Base-by-base conservation (phyloP, 1,284 basidiomycete genomes). In the Heterobasidion annosum region DNA sequence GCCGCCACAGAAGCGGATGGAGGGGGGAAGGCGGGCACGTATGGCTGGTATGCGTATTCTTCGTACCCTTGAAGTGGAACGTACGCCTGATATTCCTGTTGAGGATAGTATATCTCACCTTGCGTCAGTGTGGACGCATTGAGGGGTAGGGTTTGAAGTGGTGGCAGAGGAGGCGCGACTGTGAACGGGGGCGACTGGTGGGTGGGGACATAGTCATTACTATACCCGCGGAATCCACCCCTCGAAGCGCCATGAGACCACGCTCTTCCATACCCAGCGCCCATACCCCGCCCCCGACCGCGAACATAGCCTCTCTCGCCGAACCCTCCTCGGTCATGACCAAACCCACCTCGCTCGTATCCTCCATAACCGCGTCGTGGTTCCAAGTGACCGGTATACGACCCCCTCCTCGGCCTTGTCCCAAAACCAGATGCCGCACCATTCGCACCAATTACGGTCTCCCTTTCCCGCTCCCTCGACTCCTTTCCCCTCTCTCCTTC, bases 151-250 rank as follows among this genome's bases (percentile, higher is more conserved):
- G 68, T 64, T 54, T 69, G 70, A 60, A 70, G 68, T 6, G 53
- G 12, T 42, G 65, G 68, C 33, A 65, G 62, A 10, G 70, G 67
- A 16, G 72, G 66, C 8, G 69, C 69, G 16, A 69, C 63, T 25
- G 52, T 64, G 62, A 70, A 72, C 18, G 71, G 67, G 18, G 68
- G 64, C 15, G 58, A 56, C n/a, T 58, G 62, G 7, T 63, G 67
- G 10, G 62, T 61, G 9, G 56, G 60, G 13, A 60, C 18, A 10
- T 13, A 16, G 10, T 32, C 63, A 15, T 63, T 66, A 51, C 65
- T 60, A 16, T 61, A 59, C 40, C 54, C 59, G 46, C 65, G 65
- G 37, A 40, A 40, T 42, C 65, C 67, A 42, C 70, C 65, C 48
- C 61, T 46, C 45, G 64, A 54, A 53, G 61, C 67, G 1, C 66